These are phyloP conservation scores for Eucalyptus coolabah DNA, from an alignment of 345 rosid species.

Conservation along the genomic window DNA sequence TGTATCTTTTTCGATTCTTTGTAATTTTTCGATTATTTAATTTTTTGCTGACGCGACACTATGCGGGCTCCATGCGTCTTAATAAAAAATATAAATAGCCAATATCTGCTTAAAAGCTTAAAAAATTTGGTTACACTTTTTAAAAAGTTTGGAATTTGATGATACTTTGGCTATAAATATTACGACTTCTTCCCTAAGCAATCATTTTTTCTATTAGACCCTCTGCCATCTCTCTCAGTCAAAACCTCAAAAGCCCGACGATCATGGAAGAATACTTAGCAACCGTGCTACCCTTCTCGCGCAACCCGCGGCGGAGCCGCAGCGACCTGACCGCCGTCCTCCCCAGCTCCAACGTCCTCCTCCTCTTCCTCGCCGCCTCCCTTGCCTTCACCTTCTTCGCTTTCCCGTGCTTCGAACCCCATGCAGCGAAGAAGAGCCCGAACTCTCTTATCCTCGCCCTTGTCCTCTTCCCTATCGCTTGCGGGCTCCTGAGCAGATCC, in stretches of 20 bases:
- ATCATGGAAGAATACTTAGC: slow-evolving; percentile 47
- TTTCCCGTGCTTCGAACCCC: slow-evolving; percentile 49
- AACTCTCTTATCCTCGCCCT: slow-evolving; percentile 54
- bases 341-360: not conserved
- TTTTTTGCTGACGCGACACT: too few species aligned
- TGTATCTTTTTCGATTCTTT: not conserved
- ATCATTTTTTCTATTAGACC: not conserved
- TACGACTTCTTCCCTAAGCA: not conserved
- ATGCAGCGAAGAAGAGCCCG: slow-evolving; percentile 52
- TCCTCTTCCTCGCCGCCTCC: slow-evolving; percentile 28
- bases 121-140: too few species aligned
- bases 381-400: slow-evolving; percentile 23
- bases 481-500: slow-evolving; percentile 50
- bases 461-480: slow-evolving; percentile 63
- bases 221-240: not conserved
- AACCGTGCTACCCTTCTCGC: slow-evolving; percentile 56
- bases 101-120: too few species aligned
- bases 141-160: too few species aligned
- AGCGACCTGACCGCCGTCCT: slow-evolving; percentile 12
- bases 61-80: too few species aligned
- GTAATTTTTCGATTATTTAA: not conserved
- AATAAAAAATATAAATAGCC: too few species aligned
- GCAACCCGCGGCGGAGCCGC: slow-evolving; percentile 5
- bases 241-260: not conserved
- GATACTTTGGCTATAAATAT: too few species aligned